Conservation (phyloP, 192 early-diverging fungal species). For the Coemansia sp. region DNA sequence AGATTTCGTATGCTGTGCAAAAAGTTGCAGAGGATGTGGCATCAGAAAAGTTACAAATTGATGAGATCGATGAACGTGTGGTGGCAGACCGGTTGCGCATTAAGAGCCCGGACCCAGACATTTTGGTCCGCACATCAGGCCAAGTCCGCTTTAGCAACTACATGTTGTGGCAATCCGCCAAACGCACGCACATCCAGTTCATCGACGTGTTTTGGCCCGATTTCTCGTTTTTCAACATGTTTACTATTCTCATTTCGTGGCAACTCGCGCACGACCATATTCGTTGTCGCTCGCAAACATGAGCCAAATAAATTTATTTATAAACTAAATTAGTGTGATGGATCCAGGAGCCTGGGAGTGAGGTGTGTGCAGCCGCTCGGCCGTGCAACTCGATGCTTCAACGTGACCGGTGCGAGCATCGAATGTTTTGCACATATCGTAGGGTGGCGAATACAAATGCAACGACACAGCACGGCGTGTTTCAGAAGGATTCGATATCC, state of each 20-base stretch:
- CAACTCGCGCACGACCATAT: constrained; percentile 63
- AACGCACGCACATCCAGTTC: constrained; percentile 80
- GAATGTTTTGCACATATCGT: constrained; percentile 79
- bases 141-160: constrained; percentile 94
- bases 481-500: constrained; percentile 67
- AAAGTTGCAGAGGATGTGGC: constrained; percentile 60
- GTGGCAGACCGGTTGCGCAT: constrained; percentile 62
- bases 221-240: constrained; percentile 84
- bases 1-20: constrained; percentile 75
- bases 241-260: constrained; percentile 78
- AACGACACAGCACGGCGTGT: constrained; percentile 70
- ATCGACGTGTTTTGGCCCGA: constrained; percentile 92
- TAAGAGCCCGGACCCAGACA: constrained; percentile 73
- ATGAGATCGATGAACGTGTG: constrained; percentile 60
- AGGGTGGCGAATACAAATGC: constrained; percentile 90
- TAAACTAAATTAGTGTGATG: neutral
- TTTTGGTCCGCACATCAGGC: constrained; percentile 92
- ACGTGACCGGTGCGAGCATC: constrained; percentile 66
- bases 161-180: constrained; percentile 83
- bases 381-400: constrained; percentile 24
- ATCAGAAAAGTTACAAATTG: constrained; percentile 44
- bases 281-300: no score
- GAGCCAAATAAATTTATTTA: no score
- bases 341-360: no score
- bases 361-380: constrained; percentile 16